Conservation (phyloP, 2,329 filamentous ascomycete species). For the Pseudopyricularia javanii region DNA sequence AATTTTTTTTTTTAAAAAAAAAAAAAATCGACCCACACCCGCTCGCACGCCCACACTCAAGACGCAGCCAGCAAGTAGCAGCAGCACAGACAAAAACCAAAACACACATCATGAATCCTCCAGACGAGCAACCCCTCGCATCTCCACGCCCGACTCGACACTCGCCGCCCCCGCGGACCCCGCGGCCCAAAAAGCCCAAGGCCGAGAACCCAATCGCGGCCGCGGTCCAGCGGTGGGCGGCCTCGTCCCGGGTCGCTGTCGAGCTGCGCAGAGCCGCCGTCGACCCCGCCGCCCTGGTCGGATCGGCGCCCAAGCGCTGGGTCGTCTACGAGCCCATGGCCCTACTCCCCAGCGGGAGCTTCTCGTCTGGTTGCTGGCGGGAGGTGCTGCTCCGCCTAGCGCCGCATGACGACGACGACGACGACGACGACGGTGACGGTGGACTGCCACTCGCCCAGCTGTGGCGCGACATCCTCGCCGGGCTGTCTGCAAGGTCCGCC, state of each 20-base stretch:
- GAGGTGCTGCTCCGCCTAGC: conserved; percentile 14
- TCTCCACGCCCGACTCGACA: too few relatives aligned
- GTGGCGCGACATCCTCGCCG: conserved; percentile 35
- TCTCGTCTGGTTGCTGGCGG: conserved; percentile 29
- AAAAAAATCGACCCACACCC: background rate
- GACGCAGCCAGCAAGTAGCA: background rate
- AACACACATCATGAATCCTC: background rate
- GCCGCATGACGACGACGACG: background rate
- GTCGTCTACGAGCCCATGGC: conserved; percentile 49
- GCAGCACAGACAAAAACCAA: background rate
- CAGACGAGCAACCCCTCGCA: too few relatives aligned
- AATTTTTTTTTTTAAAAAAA: background rate
- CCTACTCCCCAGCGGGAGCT: conserved; percentile 46
- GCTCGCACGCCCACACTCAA: background rate
- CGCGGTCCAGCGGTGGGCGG: conserved; percentile 23
- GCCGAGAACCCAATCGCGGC: conserved; percentile 21
- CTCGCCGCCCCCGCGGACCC: background rate
- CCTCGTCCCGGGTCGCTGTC: background rate
- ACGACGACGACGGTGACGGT: background rate
- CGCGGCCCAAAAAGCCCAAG: conserved; percentile 11
- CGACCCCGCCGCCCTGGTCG: conserved; percentile 16
- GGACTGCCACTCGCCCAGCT: conserved; percentile 15
- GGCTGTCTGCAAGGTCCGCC: conserved; percentile 28
- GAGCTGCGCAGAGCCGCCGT: background rate
- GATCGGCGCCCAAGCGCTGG: conserved; percentile 41